Percentiles rank a stretch among this genome's conserved stretches.
Evolutionary conservation across 78 protist genomes (phyloP).

Genomic region (Cavenderia fasciculata): DNA sequence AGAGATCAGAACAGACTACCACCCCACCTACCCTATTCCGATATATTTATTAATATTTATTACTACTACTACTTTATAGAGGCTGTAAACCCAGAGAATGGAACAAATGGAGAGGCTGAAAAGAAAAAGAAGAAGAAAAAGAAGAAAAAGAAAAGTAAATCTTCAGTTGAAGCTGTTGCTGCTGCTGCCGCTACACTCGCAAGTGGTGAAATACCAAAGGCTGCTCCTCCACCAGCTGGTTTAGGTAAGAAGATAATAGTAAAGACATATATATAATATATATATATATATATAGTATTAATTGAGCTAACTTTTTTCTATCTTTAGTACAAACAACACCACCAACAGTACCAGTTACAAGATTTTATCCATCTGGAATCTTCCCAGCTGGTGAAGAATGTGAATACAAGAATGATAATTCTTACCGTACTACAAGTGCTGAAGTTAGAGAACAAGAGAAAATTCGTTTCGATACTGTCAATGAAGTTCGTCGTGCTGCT

Average conservation of each 20-base stretch:
- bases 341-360: constrained; percentile 66
- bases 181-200: constrained; percentile 9
- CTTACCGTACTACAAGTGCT: constrained; percentile 83
- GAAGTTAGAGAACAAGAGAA: constrained; percentile 89
- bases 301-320: no score
- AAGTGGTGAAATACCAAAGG: neutral
- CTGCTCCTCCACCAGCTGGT: neutral
- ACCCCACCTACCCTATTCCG: no score
- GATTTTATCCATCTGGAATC: constrained; percentile 30
- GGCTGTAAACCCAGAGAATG: neutral
- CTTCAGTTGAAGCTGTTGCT: neutral
- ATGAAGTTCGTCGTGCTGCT: constrained; percentile 95
- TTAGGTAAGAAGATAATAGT: no score
- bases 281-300: no score
- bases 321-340: constrained; percentile 74
- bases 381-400: constrained; percentile 47
- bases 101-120: constrained; percentile 5
- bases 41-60: no score
- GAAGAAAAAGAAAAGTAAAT: constrained; percentile 38
- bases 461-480: constrained; percentile 6
- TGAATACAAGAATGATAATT: constrained; percentile 74
- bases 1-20: no score
- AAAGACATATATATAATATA: no score
- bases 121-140: constrained; percentile 73
- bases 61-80: neutral